These are phyloP conservation scores for Lophiotrema nucula DNA, from an alignment of 495 filamentous ascomycete species.

Conservation along the genomic window DNA sequence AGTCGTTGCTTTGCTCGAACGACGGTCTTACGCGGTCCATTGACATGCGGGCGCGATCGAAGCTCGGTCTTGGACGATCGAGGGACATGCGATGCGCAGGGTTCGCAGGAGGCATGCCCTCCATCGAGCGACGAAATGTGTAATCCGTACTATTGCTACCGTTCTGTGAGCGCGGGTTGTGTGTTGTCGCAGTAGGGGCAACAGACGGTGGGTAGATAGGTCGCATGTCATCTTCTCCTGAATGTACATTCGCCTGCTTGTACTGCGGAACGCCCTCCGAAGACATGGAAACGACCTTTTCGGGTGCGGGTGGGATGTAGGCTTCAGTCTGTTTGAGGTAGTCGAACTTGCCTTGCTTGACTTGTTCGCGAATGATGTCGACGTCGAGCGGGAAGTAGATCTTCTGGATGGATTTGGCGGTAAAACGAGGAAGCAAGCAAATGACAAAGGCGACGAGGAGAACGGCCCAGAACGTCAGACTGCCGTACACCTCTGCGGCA, in stretches of 20 bases:
- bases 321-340: constrained; percentile 58
- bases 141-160: constrained; percentile 94
- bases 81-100: constrained; percentile 32
- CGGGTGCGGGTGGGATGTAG: constrained; percentile 38
- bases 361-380: constrained; percentile 93
- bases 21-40: constrained; percentile 75
- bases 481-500: constrained; percentile 73
- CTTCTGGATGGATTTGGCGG: constrained; percentile 84
- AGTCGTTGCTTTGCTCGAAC: constrained; percentile 84
- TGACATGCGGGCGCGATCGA: constrained; percentile 70
- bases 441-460: constrained; percentile 71
- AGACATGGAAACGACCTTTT: constrained; percentile 49
- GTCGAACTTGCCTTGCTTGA: constrained; percentile 75
- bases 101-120: constrained; percentile 8
- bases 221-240: constrained; percentile 74
- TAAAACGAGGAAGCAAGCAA: constrained; percentile 81
- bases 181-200: constrained; percentile 70
- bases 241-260: constrained; percentile 48
- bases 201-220: constrained; percentile 90
- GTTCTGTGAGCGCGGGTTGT: constrained; percentile 81
- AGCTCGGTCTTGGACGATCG: constrained; percentile 63
- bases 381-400: constrained; percentile 88
- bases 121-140: constrained; percentile 47
- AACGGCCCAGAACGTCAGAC: constrained; percentile 82
- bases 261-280: constrained; percentile 64